phyloP scores from a whole-genome alignment of 305 asterid genomes.

The Euphrasia arctica region DNA sequence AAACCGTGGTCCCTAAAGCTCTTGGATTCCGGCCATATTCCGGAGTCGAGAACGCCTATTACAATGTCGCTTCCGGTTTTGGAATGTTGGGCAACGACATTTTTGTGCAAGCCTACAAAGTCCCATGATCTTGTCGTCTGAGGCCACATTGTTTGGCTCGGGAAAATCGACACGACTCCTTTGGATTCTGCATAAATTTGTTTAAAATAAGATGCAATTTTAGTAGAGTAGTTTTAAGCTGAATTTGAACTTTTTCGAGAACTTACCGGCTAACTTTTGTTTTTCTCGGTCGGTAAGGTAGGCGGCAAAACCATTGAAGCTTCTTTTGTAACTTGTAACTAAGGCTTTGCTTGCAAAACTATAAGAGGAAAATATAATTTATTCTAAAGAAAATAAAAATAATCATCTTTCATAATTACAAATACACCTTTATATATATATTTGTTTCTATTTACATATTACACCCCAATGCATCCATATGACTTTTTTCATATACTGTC shows the following conservation, averaged over 20 bases:
- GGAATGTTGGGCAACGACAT: constrained; percentile 7
- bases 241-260: not conserved
- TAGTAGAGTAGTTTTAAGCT: not conserved
- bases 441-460: not conserved
- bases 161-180: constrained; percentile 40
- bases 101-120: constrained; percentile 30
- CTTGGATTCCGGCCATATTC: constrained; percentile 45
- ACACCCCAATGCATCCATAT: not conserved
- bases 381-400: not conserved
- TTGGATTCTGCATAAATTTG: constrained; percentile 27
- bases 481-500: no score
- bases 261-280: constrained; percentile 30
- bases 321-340: constrained; percentile 38
- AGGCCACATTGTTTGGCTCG: constrained; percentile 32
- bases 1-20: constrained; percentile 36
- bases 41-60: constrained; percentile 38
- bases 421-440: not conserved
- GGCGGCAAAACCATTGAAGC: constrained; percentile 45
- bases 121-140: constrained; percentile 52
- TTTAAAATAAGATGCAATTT: not conserved
- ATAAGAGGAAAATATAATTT: not conserved
- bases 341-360: constrained; percentile 24
- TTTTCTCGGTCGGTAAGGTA: constrained; percentile 36
- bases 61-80: constrained; percentile 32
- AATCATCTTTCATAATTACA: not conserved